phyloP scores from a whole-genome alignment of 257 asterid genomes.

The Lycium ferocissimum region DNA sequence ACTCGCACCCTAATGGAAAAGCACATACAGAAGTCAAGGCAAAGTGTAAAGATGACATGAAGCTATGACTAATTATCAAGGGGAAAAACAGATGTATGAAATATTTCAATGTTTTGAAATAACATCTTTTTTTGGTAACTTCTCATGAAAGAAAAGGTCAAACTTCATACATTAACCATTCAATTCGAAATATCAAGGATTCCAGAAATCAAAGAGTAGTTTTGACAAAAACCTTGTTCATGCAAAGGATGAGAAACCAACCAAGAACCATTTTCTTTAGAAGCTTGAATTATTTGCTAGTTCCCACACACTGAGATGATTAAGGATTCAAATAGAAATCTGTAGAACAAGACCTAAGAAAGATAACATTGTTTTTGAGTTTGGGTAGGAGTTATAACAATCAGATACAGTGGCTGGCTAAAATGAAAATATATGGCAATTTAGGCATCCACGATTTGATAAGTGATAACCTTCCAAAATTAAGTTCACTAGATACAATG shows the following conservation, averaged over 20 bases:
- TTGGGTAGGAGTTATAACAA: conserved; percentile 18
- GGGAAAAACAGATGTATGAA: neutral
- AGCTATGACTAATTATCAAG: neutral
- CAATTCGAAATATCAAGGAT: neutral
- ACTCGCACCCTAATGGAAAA: conserved; percentile 80
- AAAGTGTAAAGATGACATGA: conserved; percentile 11
- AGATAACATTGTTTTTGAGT: neutral
- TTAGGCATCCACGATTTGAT: neutral
- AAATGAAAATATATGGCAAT: neutral
- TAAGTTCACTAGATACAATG: conserved; percentile 7
- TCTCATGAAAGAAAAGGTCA: conserved; percentile 15
- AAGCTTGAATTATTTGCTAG: neutral
- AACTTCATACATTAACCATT: conserved; percentile 12
- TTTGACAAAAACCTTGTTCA: conserved; percentile 3
- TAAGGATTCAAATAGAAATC: conserved; percentile 2
- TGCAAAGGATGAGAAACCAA: conserved; percentile 22
- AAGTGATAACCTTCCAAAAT: conserved; percentile 20
- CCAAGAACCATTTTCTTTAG: conserved; percentile 19
- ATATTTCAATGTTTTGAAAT: too few relatives aligned
- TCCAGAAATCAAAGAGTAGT: conserved; percentile 21
- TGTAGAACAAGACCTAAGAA: conserved; percentile 21
- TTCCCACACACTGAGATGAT: neutral
- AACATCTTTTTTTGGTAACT: neutral
- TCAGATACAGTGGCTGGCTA: neutral
- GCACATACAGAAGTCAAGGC: conserved; percentile 21